Percentiles rank a stretch among this genome's conserved stretches.
These are phyloP conservation scores for Mediolabrus comicus DNA, from an alignment of 108 stramenopile genomes.

Conservation along the genomic window DNA sequence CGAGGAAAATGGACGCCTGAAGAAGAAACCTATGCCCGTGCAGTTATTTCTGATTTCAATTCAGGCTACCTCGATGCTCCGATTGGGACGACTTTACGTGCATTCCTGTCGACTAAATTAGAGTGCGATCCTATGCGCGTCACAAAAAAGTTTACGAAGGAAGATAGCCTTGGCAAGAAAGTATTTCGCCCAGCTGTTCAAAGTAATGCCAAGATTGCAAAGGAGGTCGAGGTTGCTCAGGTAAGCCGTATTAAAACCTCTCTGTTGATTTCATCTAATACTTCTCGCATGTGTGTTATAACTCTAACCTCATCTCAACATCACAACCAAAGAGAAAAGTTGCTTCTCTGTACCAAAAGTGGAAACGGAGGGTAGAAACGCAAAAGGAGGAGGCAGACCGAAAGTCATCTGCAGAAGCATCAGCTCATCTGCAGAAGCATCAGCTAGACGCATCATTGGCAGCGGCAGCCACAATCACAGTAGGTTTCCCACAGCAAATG, in stretches of 20 bases:
- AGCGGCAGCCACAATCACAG: too few relatives aligned
- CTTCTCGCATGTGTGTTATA: background rate
- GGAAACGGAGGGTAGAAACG: slow-evolving; percentile 71
- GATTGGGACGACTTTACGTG: slow-evolving; percentile 93
- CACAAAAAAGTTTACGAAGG: slow-evolving; percentile 98
- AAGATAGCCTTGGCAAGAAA: slow-evolving; percentile 91
- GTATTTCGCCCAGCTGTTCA: slow-evolving; percentile 78
- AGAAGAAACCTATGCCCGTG: slow-evolving; percentile 93
- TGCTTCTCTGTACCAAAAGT: slow-evolving; percentile 61
- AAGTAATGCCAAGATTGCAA: slow-evolving; percentile 48
- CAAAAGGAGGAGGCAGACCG: slow-evolving; percentile 73
- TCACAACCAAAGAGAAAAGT: slow-evolving; percentile 57
- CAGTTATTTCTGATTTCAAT: slow-evolving; percentile 94
- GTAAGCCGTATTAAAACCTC: slow-evolving; percentile 31
- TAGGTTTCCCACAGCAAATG: background rate
- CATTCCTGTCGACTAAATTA: slow-evolving; percentile 93
- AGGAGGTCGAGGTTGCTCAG: slow-evolving; percentile 71
- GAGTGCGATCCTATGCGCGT: slow-evolving; percentile 99
- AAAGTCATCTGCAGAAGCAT: slow-evolving; percentile 68
- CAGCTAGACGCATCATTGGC: background rate
- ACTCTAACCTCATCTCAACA: background rate
- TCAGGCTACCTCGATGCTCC: slow-evolving; percentile 89
- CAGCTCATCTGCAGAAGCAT: slow-evolving; percentile 20
- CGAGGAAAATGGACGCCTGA: slow-evolving; percentile 94
- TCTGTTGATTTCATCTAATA: background rate